Percentiles rank a stretch among this genome's conserved stretches.
These are phyloP conservation scores for Torulaspora delbrueckii DNA, from an alignment of 805 yeast species.

Conservation along the genomic window DNA sequence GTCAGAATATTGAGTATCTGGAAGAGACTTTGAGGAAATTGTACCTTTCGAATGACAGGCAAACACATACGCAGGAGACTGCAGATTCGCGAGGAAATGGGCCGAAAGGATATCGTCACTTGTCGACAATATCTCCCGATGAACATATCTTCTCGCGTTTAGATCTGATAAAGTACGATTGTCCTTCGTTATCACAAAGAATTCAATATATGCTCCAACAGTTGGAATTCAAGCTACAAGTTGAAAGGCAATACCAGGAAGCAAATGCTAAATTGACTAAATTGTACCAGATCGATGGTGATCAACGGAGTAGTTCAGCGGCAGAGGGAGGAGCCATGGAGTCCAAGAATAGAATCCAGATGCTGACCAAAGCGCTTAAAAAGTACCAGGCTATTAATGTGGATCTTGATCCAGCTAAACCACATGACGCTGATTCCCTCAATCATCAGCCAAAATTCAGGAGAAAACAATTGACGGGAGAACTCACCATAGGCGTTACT, in stretches of 20 bases:
- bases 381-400: constrained; percentile 88
- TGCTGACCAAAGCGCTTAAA: constrained; percentile 76
- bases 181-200: constrained; percentile 90
- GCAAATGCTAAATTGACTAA: constrained; percentile 88
- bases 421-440: constrained; percentile 55
- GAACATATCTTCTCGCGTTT: constrained; percentile 52
- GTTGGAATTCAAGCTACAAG: constrained; percentile 86
- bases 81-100: constrained; percentile 3
- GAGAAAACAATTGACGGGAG: constrained; percentile 80
- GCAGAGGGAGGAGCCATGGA: constrained; percentile 87
- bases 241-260: constrained; percentile 86
- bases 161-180: constrained; percentile 85
- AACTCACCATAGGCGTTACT: constrained; percentile 63
- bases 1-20: constrained; percentile 83
- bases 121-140: constrained; percentile 38
- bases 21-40: constrained; percentile 70
- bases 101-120: constrained; percentile 23
- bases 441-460: constrained; percentile 68
- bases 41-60: constrained; percentile 22
- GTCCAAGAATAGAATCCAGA: constrained; percentile 76
- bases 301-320: constrained; percentile 73
- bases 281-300: constrained; percentile 87
- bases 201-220: constrained; percentile 95
- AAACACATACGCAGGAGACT: neutral
- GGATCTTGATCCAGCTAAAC: constrained; percentile 50